Percentiles rank a stretch among this genome's conserved stretches.
phyloP scores from a whole-genome alignment of 495 filamentous ascomycete species.

The Chaetomidium leptoderma region DNA sequence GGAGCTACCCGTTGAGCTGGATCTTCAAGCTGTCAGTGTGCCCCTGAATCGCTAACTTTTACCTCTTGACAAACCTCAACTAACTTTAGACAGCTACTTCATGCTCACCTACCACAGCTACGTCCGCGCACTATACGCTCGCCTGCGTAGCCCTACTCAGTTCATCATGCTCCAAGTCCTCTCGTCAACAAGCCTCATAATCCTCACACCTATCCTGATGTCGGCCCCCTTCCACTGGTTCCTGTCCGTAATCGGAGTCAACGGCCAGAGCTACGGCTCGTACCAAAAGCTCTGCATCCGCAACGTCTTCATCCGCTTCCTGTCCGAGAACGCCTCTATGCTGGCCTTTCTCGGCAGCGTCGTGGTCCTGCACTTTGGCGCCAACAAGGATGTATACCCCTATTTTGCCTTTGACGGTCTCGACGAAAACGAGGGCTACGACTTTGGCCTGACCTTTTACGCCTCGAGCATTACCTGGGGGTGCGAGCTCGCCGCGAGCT shows the following conservation, averaged over 20 bases:
- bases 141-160: constrained; percentile 54
- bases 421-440: constrained; percentile 42
- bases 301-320: constrained; percentile 57
- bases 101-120: constrained; percentile 64
- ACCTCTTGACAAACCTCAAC: neutral
- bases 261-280: constrained; percentile 49
- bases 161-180: constrained; percentile 57
- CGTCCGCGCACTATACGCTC: constrained; percentile 63
- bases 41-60: neutral
- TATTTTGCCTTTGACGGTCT: constrained; percentile 53
- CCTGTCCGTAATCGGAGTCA: constrained; percentile 46
- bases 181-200: constrained; percentile 53
- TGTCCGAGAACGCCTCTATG: constrained; percentile 64
- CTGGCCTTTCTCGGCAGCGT: constrained; percentile 57
- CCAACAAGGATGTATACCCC: constrained; percentile 57
- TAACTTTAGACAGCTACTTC: constrained; percentile 51
- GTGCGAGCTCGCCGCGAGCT: constrained; percentile 55
- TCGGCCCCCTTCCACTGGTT: constrained; percentile 51
- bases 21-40: constrained; percentile 58
- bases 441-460: constrained; percentile 56
- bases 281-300: constrained; percentile 58
- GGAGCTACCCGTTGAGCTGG: constrained; percentile 60
- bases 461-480: constrained; percentile 58
- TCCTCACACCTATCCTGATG: constrained; percentile 57
- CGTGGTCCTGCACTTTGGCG: constrained; percentile 57